Percentiles rank a stretch among this genome's conserved stretches.
phyloP scores from a whole-genome alignment of 345 rosid genomes.

The Acer negundo region DNA sequence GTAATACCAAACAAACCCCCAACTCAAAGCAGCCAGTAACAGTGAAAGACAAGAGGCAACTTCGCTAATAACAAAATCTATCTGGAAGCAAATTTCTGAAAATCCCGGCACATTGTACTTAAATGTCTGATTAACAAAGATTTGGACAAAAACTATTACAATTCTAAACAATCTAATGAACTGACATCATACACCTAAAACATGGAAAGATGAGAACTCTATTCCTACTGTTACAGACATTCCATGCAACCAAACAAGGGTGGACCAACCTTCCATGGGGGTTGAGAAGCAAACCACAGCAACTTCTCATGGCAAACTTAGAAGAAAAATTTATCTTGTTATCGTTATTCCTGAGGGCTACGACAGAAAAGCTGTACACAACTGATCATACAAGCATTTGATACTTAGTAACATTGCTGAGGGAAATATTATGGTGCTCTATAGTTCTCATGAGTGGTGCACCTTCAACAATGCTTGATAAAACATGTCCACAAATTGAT shows the following conservation, averaged over 20 bases:
- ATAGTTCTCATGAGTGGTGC: slow-evolving; percentile 42
- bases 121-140: background rate
- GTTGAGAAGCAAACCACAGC: background rate
- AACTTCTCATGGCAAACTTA: slow-evolving; percentile 14
- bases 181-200: slow-evolving; percentile 4
- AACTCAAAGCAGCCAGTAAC: background rate
- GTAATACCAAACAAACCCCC: no score
- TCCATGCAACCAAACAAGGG: background rate
- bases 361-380: slow-evolving; percentile 32
- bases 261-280: background rate
- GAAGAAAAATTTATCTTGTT: background rate
- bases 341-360: slow-evolving; percentile 19
- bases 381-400: slow-evolving; percentile 25
- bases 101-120: background rate
- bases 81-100: background rate
- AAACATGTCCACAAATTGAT: slow-evolving; percentile 65
- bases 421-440: background rate
- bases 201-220: background rate
- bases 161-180: slow-evolving; percentile 12
- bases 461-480: slow-evolving; percentile 53
- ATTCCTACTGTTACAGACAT: slow-evolving; percentile 22
- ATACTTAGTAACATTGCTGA: slow-evolving; percentile 17
- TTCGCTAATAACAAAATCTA: background rate
- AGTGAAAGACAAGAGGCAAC: background rate
- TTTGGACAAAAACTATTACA: slow-evolving; percentile 11